These are phyloP conservation scores for Elsinoe australis DNA, from an alignment of 2,329 filamentous ascomycete genomes.

Conservation along the genomic window DNA sequence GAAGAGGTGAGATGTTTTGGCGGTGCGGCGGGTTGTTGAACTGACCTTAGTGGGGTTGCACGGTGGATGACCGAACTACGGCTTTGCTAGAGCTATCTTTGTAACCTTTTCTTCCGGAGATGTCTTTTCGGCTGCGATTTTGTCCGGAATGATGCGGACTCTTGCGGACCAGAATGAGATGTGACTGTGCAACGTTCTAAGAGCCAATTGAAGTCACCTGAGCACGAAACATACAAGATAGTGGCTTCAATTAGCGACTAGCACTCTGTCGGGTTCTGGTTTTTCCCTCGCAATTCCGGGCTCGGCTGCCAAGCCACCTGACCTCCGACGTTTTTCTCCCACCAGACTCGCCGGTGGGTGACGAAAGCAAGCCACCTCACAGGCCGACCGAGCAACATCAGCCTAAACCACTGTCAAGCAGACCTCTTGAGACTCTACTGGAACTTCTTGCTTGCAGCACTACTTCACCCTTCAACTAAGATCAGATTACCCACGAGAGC, in stretches of 20 bases:
- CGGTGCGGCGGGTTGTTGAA: constrained; percentile 16
- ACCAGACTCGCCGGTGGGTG: too few relatives aligned
- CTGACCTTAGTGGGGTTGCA: constrained; percentile 18
- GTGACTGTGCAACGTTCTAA: neutral
- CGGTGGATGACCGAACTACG: constrained; percentile 7
- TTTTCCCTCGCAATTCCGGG: constrained; percentile 1
- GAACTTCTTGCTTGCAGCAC: too few relatives aligned
- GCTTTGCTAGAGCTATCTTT: constrained; percentile 17
- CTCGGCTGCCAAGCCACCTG: too few relatives aligned
- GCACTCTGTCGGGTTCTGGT: constrained; percentile 1
- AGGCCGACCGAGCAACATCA: too few relatives aligned
- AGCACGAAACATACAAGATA: neutral
- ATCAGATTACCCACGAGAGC: too few relatives aligned
- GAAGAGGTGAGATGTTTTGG: constrained; percentile 18
- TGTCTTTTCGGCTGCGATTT: constrained; percentile 2
- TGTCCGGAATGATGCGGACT: constrained; percentile 11
- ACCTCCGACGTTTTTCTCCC: too few relatives aligned
- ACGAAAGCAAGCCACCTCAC: too few relatives aligned
- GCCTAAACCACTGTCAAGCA: too few relatives aligned
- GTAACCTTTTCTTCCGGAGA: constrained; percentile 6
- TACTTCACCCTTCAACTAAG: too few relatives aligned
- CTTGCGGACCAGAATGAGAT: neutral
- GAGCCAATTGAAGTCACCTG: constrained; percentile 2
- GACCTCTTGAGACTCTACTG: too few relatives aligned
- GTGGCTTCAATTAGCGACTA: constrained; percentile 10